Base-by-base conservation (phyloP, 2,329 filamentous ascomycete species). In the Coniella lustricola region DNA sequence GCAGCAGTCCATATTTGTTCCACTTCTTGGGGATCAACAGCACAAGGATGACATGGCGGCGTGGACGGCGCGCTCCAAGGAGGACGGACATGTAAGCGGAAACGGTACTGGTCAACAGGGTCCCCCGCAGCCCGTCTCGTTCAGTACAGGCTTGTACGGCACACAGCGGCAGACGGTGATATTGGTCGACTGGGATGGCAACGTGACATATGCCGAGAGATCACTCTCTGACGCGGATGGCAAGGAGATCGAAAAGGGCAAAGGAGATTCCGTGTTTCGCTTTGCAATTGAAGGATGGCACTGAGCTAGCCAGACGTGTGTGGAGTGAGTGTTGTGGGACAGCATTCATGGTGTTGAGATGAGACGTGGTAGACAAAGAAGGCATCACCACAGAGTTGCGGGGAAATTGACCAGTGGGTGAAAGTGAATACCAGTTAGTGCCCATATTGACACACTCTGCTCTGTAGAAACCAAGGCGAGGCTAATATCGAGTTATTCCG, bases 81-180 rank as follows among this genome's bases (percentile, higher is more conserved):
- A 56, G 33, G 62, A 60, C 3, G 62, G 63, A 39, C 67, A 67
- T 51, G 67, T 68, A 8, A 63, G 52, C 52, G 55, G 63, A 3
- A 58, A 56, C 4, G 65, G 66, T 4, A 66, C 68, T 38, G 62
- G 64, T 46, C 59, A 56, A 46, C 57, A 67, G 31, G 57, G 70
- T 63, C 50, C 55, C 33, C 44, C 33, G 8, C 54, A 57, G 18
- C 50, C 54, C 17, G 55, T 57, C 37, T 70, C 69, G 1, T 81
- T 79, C 55, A 74, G 76, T 59, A 76, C 72, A 4, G 81, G 81
- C 2, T 66, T 81, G 54, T 84, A 84, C 56, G 81, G 81, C 3
- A 84, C 81, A 4, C 81, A 84, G 63, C 66, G 81, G 33, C 81
- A 84, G 65, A 84, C 80, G 0, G 66, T 83, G 13, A 63, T 84